Evolutionary conservation across 208 protist species (phyloP).

Genomic region (Tritrichomonas musculus): DNA sequence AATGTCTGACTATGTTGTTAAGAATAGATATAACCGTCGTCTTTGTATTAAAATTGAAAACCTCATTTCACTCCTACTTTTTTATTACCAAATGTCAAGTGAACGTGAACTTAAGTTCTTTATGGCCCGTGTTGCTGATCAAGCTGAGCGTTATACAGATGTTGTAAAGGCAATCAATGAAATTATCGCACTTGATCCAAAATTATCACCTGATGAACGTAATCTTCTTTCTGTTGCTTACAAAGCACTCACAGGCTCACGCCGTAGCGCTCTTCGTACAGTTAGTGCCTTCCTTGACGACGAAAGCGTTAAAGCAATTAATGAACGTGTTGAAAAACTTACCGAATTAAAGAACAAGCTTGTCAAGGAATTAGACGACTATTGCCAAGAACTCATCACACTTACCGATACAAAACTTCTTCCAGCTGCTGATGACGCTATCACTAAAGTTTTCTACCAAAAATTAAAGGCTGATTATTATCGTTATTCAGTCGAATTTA

Average conservation of each 20-base stretch:
- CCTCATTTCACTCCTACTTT: too few species aligned
- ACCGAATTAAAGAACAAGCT: background rate
- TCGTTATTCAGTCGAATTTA: background rate
- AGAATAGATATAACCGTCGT: too few species aligned
- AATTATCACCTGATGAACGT: slow-evolving; percentile 65
- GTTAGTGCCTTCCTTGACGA: slow-evolving; percentile 42
- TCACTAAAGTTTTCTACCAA: background rate
- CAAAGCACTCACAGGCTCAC: slow-evolving; percentile 97
- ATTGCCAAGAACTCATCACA: background rate
- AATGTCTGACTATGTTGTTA: too few species aligned
- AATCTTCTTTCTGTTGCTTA: too few species aligned
- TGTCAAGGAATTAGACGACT: background rate
- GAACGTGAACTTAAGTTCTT: slow-evolving; percentile 11
- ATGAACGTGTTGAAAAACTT: background rate
- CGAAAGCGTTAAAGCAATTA: background rate
- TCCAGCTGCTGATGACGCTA: background rate
- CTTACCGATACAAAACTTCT: background rate
- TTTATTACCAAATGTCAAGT: background rate
- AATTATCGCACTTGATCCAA: background rate
- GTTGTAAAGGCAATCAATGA: background rate
- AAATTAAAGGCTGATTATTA: slow-evolving; percentile 14
- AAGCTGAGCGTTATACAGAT: background rate
- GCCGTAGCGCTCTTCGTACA: slow-evolving; percentile 91
- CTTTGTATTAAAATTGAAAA: too few species aligned
- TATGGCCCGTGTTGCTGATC: background rate